Percentiles rank a stretch among this genome's conserved stretches.
These are phyloP conservation scores for Magnusiomyces magnusii DNA, from an alignment of 1,139 yeast species.

Conservation along the genomic window DNA sequence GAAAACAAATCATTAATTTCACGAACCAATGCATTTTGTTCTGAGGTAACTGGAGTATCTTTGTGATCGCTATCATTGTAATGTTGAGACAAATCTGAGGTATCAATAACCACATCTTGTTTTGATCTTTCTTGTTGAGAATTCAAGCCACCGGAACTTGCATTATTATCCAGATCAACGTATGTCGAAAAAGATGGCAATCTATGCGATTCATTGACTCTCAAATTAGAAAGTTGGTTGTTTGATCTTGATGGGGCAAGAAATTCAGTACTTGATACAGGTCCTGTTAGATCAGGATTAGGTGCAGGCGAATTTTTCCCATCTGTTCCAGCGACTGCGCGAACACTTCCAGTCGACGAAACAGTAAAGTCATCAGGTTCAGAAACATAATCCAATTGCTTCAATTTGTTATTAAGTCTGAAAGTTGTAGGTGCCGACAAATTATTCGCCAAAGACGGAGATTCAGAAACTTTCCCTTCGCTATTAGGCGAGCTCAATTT, in stretches of 20 bases:
- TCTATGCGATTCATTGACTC: not conserved
- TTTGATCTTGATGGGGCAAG: not conserved
- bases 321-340: not conserved
- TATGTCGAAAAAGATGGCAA: not conserved
- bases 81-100: not conserved
- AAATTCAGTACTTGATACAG: not conserved
- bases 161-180: not conserved
- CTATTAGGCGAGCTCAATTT: not conserved
- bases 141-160: not conserved
- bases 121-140: not conserved
- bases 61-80: not conserved
- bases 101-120: not conserved
- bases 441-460: not conserved
- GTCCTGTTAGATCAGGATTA: not conserved
- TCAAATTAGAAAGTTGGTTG: not conserved
- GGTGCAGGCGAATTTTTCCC: not conserved
- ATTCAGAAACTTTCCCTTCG: not conserved
- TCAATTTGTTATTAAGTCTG: not conserved
- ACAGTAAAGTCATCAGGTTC: constrained; percentile 3
- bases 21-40: constrained; percentile 6
- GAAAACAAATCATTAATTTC: no score
- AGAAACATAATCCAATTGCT: not conserved
- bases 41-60: not conserved
- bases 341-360: not conserved
- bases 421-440: not conserved